A percentile compares a stretch with the other conserved stretches of the same genome.
Conservation (phyloP, 1,139 yeast genomes). For the Pneumocystis oryctolagi region DNA sequence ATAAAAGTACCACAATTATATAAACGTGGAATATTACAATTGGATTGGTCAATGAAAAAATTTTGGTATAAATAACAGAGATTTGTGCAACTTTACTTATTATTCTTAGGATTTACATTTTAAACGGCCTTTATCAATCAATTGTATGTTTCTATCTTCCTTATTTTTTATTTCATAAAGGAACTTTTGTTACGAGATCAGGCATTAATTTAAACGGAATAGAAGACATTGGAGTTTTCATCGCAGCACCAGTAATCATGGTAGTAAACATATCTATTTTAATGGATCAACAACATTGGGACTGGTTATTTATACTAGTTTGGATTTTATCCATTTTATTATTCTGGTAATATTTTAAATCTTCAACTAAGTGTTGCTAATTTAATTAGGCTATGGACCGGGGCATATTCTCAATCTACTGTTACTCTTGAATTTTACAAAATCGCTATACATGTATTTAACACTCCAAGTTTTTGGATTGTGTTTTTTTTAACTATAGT, state of each 20-base stretch:
- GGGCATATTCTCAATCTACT: slow-evolving; percentile 59
- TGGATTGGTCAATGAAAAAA: slow-evolving; percentile 66
- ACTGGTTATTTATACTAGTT: slow-evolving; percentile 61
- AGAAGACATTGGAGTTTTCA: slow-evolving; percentile 69
- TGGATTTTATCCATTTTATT: slow-evolving; percentile 50
- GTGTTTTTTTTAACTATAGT: slow-evolving; percentile 56
- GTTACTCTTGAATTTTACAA: slow-evolving; percentile 58
- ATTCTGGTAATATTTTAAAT: slow-evolving; percentile 22
- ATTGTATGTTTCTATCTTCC: slow-evolving; percentile 78
- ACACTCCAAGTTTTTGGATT: slow-evolving; percentile 67
- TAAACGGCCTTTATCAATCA: slow-evolving; percentile 82
- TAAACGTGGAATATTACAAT: slow-evolving; percentile 64
- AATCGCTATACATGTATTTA: slow-evolving; percentile 61
- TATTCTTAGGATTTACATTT: slow-evolving; percentile 41
- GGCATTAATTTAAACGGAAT: slow-evolving; percentile 71
- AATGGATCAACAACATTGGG: slow-evolving; percentile 85
- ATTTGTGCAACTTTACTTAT: not conserved
- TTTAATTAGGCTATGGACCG: slow-evolving; percentile 45
- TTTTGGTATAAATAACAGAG: slow-evolving; percentile 35
- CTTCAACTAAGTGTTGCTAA: not conserved
- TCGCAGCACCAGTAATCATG: slow-evolving; percentile 62
- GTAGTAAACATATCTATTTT: slow-evolving; percentile 69
- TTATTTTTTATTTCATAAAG: slow-evolving; percentile 45
- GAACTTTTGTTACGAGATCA: slow-evolving; percentile 40
- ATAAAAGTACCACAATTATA: slow-evolving; percentile 82